phyloP scores from a whole-genome alignment of 208 protist species.

The Wallacemonas rigidus region DNA sequence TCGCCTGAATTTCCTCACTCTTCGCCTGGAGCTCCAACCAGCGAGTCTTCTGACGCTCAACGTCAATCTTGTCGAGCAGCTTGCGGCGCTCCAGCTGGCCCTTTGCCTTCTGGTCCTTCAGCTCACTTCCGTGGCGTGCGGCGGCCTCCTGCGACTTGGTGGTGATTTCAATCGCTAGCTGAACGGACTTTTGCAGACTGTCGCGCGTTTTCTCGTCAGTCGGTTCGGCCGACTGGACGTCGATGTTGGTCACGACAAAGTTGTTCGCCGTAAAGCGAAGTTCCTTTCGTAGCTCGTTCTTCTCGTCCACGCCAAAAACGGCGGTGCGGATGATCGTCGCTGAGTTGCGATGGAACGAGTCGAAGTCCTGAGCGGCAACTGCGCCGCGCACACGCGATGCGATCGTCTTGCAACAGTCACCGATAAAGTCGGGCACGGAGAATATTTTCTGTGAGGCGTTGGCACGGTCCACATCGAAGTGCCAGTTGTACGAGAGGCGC shows the following conservation, averaged over 20 bases:
- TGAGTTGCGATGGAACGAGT: conserved; percentile 97
- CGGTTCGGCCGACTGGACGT: conserved; percentile 94
- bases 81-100: conserved; percentile 93
- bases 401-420: conserved; percentile 97
- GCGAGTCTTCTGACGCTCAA: conserved; percentile 77
- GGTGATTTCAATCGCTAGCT: conserved; percentile 98
- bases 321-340: conserved; percentile 94
- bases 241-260: conserved; percentile 95
- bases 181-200: conserved; percentile 96
- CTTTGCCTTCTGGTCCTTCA: conserved; percentile 92
- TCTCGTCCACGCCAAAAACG: conserved; percentile 91
- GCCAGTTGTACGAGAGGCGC: conserved; percentile 97
- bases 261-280: conserved; percentile 91
- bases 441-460: conserved; percentile 76
- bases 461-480: conserved; percentile 84
- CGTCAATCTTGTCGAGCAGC: conserved; percentile 86
- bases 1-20: conserved; percentile 90
- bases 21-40: conserved; percentile 93
- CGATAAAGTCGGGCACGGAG: conserved; percentile 97
- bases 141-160: conserved; percentile 96
- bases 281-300: conserved; percentile 17
- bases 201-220: conserved; percentile 94
- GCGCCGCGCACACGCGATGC: conserved; percentile 94
- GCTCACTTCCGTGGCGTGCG: conserved; percentile 92
- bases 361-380: conserved; percentile 93